Evolutionary conservation across 768 basidiomycete species (phyloP), one percentile per base, ranked within the genome.

Genomic region (Tulasnella sp.): DNA sequence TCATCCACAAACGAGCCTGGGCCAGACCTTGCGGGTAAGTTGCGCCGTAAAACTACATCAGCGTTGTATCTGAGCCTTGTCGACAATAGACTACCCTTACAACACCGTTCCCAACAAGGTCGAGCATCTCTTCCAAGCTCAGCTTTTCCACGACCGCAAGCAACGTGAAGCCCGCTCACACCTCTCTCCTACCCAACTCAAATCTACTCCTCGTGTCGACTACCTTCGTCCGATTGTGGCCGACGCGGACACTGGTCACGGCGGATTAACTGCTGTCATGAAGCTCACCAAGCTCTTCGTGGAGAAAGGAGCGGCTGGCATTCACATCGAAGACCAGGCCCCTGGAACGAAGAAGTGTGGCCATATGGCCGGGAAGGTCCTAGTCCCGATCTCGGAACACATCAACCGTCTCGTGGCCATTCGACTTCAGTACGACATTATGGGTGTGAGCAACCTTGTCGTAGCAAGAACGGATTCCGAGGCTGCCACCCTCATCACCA

Each of bases 61-160:
- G 20, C 31, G 0, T 76, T 50, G 48, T 41, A 40, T 40, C 37
- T 34, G 9, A 40, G 9, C 22, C 34, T 9, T 2, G 18, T 64
- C 28, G 22, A 24, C 28, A 31, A 0, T 80, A 96, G 97, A 98
- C 86, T 98, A 99, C 87, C 98, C 98, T 1, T 97, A 94, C 75
- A 98, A 99, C 89, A 99, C 98, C 31, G 97, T 99, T 0, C 98
- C 98, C 2, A 96, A 95, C 90, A 98, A 98, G 89, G 98, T 99
- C 82, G 96, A 98, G 86, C 98, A 99, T 82, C 90, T 99, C 77
- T 99, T 99, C 91, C 91, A 93, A 89, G 97, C 98, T 0, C 98
- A 99, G 85, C 92, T 99, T 64, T 99, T 99, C 92, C 98, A 99
- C 86, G 98, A 99, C 88, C 93, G 97, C 82, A 99, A 98, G 86